Base-by-base conservation (phyloP, 1,284 basidiomycete genomes). In the Ceratobasidium sp. region DNA sequence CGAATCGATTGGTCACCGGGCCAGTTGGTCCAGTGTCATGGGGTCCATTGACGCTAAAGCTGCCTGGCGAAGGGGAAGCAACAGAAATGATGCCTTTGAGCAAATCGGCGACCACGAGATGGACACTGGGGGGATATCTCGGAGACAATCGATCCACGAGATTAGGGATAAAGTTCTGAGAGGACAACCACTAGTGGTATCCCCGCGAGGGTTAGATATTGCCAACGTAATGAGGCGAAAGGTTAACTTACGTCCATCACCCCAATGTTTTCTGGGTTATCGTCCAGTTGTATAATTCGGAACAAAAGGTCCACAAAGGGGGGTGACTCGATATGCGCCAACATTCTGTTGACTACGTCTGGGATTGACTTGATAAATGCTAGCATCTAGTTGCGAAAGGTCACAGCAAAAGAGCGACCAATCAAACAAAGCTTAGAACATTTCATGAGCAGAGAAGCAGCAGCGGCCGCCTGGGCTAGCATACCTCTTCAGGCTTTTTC, bases 81-180 rank as follows among this genome's bases (percentile, higher is more conserved):
- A 98, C 91, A 27, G 94, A 92, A 73, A 99, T 95, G 74, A 98
- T 94, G 67, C 91, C 91, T 79, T 97, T 97, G 76, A 99, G 87
- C 58, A 98, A 85, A 72, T 99, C 97, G 0, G 94, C 86, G 34
- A 94, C 93, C 55, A 95, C 89, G 31, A 87, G 85, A 79, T 99
- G 96, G 70, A 92, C 87, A 72, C 95, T 90, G 20, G 87, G 82
- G 10, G 88, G 86, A 71, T 93, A 82, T 10, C 84, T 78, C 0
- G 97, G 94, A 0, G 94, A 92, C 17, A 98, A 86, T 22, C 96
- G 84, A 73, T 87, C 87, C 70, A 98, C 86, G 43, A 98, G 85
- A 52, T 88, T 87, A 31, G 86, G 85, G 78, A 98, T 91, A 58
- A 99, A 86, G 71, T 88, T 86, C 80, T 98, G 86, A 40, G 88